These are phyloP conservation scores for Blumeria hordei DNA, from an alignment of 2,329 filamentous ascomycete species.

Conservation along the genomic window DNA sequence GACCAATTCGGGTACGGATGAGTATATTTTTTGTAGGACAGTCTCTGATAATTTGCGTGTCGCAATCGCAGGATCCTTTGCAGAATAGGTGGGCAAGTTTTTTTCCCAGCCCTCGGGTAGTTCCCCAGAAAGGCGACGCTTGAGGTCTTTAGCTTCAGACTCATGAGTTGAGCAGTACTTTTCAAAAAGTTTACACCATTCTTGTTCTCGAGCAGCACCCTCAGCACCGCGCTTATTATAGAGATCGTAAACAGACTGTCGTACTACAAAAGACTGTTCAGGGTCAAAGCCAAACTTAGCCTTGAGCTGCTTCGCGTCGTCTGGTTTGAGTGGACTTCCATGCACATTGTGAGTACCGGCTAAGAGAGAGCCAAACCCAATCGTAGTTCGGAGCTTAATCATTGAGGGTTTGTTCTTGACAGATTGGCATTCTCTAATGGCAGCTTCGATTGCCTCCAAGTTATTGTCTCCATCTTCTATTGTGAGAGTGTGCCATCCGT, in stretches of 20 bases:
- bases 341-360: constrained; percentile 91
- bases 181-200: constrained; percentile 85
- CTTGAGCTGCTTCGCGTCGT: constrained; percentile 89
- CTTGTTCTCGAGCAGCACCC: constrained; percentile 70
- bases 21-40: constrained; percentile 71
- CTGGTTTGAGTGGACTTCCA: constrained; percentile 83
- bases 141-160: constrained; percentile 55
- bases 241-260: constrained; percentile 79
- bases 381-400: constrained; percentile 93
- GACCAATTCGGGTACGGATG: constrained; percentile 64
- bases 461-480: constrained; percentile 79
- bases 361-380: constrained; percentile 82
- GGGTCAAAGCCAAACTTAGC: constrained; percentile 89
- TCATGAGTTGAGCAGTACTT: constrained; percentile 65
- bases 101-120: constrained; percentile 96
- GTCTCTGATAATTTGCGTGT: constrained; percentile 92
- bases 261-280: constrained; percentile 74
- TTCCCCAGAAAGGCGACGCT: constrained; percentile 54
- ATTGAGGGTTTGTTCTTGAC: constrained; percentile 92
- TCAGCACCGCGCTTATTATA: constrained; percentile 68
- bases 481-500: constrained; percentile 78
- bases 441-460: constrained; percentile 65
- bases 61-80: constrained; percentile 60
- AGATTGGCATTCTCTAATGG: constrained; percentile 61
- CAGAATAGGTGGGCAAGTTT: constrained; percentile 71